Percentiles rank a stretch among this genome's conserved stretches.
Conservation (phyloP, 2,329 filamentous ascomycete genomes). For the Sphaerulina populicola region DNA sequence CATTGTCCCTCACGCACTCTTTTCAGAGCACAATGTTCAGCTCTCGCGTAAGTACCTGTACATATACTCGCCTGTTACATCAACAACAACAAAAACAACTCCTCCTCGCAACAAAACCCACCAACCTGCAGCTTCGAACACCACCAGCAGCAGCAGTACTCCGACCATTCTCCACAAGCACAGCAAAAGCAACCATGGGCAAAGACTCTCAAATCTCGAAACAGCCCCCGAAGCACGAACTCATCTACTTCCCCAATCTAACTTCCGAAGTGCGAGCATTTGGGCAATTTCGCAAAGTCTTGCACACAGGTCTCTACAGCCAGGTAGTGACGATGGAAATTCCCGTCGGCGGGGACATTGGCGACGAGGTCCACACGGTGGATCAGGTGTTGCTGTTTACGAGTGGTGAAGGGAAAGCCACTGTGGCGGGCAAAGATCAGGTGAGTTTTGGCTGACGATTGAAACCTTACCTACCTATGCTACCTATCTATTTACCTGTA, state of each 20-base stretch:
- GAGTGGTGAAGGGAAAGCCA: constrained; percentile 50
- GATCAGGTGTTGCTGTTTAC: constrained; percentile 60
- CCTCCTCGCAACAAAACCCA: neutral
- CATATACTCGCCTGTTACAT: constrained; percentile 4
- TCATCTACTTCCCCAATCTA: constrained; percentile 54
- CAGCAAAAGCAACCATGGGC: constrained; percentile 22
- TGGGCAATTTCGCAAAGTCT: constrained; percentile 52
- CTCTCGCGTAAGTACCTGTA: constrained; percentile 9
- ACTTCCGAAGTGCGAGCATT: constrained; percentile 48
- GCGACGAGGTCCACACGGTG: constrained; percentile 59
- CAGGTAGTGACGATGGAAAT: constrained; percentile 59
- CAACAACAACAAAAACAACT: too few species aligned
- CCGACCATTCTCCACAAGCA: constrained; percentile 22
- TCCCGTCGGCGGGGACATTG: constrained; percentile 55
- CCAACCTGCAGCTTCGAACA: constrained; percentile 3
- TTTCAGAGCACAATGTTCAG: constrained; percentile 9
- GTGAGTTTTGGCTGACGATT: too few species aligned
- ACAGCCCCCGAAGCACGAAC: constrained; percentile 38
- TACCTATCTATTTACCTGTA: neutral
- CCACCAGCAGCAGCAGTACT: neutral
- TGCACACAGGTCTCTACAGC: constrained; percentile 55
- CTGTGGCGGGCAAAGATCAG: constrained; percentile 52
- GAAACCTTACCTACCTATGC: too few species aligned
- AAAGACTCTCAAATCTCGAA: constrained; percentile 32
- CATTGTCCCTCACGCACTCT: constrained; percentile 1